A percentile compares a stretch with the other conserved stretches of the same genome.
phyloP scores from a whole-genome alignment of 73 alveolate genomes.

The Paraurostyla sp. region DNA sequence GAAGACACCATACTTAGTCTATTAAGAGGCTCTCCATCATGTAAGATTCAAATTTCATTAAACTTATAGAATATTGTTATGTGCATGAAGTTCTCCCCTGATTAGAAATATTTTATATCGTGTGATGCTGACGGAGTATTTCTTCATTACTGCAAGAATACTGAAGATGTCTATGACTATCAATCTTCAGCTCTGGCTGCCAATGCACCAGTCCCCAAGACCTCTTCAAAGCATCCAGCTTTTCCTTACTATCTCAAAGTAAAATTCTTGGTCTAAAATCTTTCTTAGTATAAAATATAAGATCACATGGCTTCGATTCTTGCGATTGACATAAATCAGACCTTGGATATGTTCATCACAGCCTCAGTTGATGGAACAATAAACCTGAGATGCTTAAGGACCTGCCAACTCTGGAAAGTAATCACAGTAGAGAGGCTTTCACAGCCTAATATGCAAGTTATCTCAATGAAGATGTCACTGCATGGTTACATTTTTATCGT shows the following conservation, averaged over 20 bases:
- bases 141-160: constrained; percentile 31
- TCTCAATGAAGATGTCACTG: constrained; percentile 16
- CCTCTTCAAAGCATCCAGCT: neutral
- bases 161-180: constrained; percentile 10
- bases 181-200: constrained; percentile 26
- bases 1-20: neutral
- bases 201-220: neutral
- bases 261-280: neutral
- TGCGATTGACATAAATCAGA: constrained; percentile 18
- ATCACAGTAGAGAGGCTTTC: neutral
- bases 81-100: constrained; percentile 18
- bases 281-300: constrained; percentile 13
- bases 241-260: constrained; percentile 41
- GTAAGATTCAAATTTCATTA: neutral
- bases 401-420: constrained; percentile 45
- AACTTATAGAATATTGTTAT: constrained; percentile 50
- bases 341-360: constrained; percentile 47
- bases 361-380: constrained; percentile 50
- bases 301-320: constrained; percentile 39
- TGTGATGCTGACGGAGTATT: constrained; percentile 41
- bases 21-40: constrained; percentile 3
- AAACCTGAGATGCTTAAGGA: constrained; percentile 18
- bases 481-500: constrained; percentile 46
- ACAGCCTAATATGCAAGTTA: neutral
- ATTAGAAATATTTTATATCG: constrained; percentile 28